Evolutionary conservation across 2,329 filamentous ascomycete genomes (phyloP).

Genomic region (Talaromyces pinophilus): DNA sequence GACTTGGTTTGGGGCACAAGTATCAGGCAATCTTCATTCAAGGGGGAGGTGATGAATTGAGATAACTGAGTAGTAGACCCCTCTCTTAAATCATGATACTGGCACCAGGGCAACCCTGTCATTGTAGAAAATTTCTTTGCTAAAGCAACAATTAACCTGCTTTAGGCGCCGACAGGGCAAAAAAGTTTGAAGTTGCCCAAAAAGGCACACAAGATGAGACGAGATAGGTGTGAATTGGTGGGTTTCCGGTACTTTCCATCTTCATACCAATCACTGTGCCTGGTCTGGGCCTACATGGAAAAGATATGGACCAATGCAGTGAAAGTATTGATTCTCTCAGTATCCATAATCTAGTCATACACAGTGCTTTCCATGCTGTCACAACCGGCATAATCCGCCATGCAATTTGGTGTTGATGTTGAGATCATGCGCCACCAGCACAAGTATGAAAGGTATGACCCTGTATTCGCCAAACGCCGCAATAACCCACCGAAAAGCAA

Average conservation of each 20-base stretch:
- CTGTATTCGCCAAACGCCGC: constrained; percentile 1
- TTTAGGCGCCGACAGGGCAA: not conserved
- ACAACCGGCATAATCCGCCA: not conserved
- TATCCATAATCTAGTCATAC: not conserved
- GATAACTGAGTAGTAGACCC: not conserved
- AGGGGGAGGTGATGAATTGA: not conserved
- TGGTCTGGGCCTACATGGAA: not conserved
- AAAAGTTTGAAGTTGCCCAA: not conserved
- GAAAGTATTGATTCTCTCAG: not conserved
- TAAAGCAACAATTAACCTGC: not conserved
- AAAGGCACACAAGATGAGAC: not conserved
- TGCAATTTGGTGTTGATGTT: not conserved
- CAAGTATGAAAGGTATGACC: not conserved
- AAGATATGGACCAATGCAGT: not conserved
- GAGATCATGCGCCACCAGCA: not conserved
- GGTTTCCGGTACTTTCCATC: not conserved
- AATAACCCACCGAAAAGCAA: not conserved
- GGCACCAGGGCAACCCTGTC: not conserved
- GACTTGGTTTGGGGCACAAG: not conserved
- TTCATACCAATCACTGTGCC: not conserved
- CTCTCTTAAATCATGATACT: not conserved
- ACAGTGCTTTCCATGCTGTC: not conserved
- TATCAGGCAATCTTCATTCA: not conserved
- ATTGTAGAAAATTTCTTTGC: not conserved
- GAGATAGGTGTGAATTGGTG: not conserved